Percentiles rank a stretch among this genome's conserved stretches.
Conservation (phyloP, 129 eudicot genomes). For the Glebionis coronaria region DNA sequence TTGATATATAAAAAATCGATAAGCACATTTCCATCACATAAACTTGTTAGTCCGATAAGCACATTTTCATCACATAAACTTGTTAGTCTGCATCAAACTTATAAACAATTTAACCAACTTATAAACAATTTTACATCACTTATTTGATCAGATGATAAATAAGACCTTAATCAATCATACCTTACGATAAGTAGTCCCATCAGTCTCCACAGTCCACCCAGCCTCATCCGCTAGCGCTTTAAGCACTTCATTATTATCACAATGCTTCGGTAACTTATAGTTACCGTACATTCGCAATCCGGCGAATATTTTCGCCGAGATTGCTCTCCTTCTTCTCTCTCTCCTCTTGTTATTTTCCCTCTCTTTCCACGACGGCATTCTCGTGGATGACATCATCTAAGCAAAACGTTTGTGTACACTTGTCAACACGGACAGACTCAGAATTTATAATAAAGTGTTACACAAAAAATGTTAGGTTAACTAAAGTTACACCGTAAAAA, state of each 20-base stretch:
- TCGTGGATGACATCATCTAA: slow-evolving; percentile 41
- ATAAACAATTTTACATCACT: too few relatives aligned
- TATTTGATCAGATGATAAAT: too few relatives aligned
- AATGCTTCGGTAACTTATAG: slow-evolving; percentile 71
- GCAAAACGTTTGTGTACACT: not conserved
- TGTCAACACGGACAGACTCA: too few relatives aligned
- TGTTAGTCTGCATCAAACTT: too few relatives aligned
- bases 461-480: too few relatives aligned
- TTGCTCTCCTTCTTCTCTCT: slow-evolving; percentile 77
- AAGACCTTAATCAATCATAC: slow-evolving; percentile 19
- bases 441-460: too few relatives aligned
- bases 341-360: slow-evolving; percentile 84
- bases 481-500: too few relatives aligned
- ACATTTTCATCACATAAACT: too few relatives aligned
- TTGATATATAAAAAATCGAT: too few relatives aligned
- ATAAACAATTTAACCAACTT: too few relatives aligned
- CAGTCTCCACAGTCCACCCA: slow-evolving; percentile 83
- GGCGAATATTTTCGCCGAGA: slow-evolving; percentile 73
- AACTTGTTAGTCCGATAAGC: too few relatives aligned
- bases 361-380: slow-evolving; percentile 85
- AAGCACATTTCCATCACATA: too few relatives aligned
- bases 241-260: slow-evolving; percentile 83
- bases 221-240: slow-evolving; percentile 82
- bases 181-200: slow-evolving; percentile 90
- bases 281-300: slow-evolving; percentile 78